These are phyloP conservation scores for Fusarium tupiense DNA, from an alignment of 2,329 filamentous ascomycete species.

Conservation along the genomic window DNA sequence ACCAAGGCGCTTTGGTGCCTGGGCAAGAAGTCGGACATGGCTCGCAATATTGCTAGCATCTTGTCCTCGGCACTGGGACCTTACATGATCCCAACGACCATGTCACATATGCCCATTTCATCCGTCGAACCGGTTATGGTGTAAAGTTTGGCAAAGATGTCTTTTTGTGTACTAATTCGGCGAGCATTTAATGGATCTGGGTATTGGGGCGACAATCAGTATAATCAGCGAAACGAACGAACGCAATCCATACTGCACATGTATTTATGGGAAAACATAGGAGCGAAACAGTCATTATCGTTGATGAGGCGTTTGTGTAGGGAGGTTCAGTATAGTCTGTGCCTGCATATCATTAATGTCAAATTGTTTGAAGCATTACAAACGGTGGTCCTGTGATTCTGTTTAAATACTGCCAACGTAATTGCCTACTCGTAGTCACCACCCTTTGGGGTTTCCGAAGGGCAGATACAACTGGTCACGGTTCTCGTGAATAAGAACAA, in stretches of 20 bases:
- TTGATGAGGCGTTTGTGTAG: background rate
- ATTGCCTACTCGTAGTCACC: too few species aligned
- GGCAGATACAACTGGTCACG: background rate
- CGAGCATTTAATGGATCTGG: background rate
- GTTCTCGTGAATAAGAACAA: background rate
- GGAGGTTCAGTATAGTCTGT: background rate
- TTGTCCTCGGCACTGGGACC: constrained; percentile 39
- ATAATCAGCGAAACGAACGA: constrained; percentile 15
- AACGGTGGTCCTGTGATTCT: background rate
- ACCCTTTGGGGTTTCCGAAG: background rate
- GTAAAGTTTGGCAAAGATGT: background rate
- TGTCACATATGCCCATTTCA: constrained; percentile 26
- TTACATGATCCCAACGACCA: constrained; percentile 37
- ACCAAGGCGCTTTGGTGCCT: constrained; percentile 64
- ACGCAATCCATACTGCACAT: constrained; percentile 3
- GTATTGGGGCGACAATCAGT: constrained; percentile 5
- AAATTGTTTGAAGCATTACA: background rate
- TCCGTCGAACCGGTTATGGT: constrained; percentile 29
- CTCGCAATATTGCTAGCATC: constrained; percentile 42
- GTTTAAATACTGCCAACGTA: background rate
- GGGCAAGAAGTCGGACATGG: constrained; percentile 64
- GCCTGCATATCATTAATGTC: background rate
- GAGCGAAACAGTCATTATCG: constrained; percentile 22
- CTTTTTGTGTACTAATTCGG: constrained; percentile 6
- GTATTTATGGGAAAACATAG: constrained; percentile 9